Percentiles rank a stretch among this genome's conserved stretches.
Evolutionary conservation across 208 protist genomes (phyloP).

Genomic region (Novymonas esmeraldas): DNA sequence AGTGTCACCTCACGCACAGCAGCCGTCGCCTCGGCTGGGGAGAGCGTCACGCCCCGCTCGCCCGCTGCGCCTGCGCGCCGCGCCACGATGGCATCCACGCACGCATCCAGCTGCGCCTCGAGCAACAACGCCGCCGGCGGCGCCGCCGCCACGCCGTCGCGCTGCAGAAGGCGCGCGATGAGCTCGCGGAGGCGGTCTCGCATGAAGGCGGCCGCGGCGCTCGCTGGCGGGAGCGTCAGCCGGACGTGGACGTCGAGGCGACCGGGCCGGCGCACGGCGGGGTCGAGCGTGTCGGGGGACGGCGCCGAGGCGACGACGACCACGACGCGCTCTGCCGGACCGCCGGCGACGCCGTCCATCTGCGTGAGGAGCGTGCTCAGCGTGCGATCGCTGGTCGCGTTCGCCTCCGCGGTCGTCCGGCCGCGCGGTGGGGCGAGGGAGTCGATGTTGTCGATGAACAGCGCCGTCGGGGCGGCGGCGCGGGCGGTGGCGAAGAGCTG

Average conservation of each 20-base stretch:
- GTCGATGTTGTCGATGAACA: conserved; percentile 94
- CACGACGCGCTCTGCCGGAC: conserved; percentile 39
- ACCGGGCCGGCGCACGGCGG: conserved; percentile 84
- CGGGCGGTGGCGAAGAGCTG: conserved; percentile 80
- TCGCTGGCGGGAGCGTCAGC: conserved; percentile 31
- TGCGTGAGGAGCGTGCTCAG: conserved; percentile 91
- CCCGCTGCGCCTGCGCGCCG: too few relatives aligned
- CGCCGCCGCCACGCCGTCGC: neutral
- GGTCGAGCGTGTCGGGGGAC: conserved; percentile 61
- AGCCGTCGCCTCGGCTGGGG: conserved; percentile 17
- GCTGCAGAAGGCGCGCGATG: neutral
- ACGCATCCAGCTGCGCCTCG: too few relatives aligned
- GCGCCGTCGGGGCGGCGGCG: conserved; percentile 62
- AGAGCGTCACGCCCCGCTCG: too few relatives aligned
- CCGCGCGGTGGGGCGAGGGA: conserved; percentile 84
- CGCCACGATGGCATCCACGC: neutral
- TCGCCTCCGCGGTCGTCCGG: conserved; percentile 43
- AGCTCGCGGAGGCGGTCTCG: conserved; percentile 23
- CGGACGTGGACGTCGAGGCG: conserved; percentile 86
- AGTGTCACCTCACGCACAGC: conserved; percentile 22
- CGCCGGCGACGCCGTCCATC: conserved; percentile 86
- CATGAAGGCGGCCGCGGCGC: conserved; percentile 19
- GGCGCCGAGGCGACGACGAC: conserved; percentile 87
- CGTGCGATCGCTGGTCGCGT: conserved; percentile 79
- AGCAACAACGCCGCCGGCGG: too few relatives aligned